Evolutionary conservation across 495 filamentous ascomycete genomes (phyloP).

Genomic region (Tuber magnatum): DNA sequence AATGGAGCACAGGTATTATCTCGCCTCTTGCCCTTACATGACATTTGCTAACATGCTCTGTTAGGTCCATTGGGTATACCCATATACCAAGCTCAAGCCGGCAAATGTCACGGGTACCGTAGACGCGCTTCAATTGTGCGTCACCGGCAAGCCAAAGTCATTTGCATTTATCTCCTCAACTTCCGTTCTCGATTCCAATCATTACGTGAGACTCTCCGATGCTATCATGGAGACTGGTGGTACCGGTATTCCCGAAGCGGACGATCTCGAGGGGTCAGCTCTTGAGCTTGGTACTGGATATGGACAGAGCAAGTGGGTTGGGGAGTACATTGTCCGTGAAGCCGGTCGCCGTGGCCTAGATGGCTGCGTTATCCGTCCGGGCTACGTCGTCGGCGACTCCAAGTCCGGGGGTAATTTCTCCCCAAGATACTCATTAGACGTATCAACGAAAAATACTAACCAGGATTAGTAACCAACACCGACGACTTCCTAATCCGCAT

Average conservation of each 20-base stretch:
- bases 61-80: conserved; percentile 74
- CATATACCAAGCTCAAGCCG: conserved; percentile 65
- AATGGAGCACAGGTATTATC: conserved; percentile 62
- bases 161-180: conserved; percentile 85
- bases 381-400: conserved; percentile 76
- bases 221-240: conserved; percentile 50
- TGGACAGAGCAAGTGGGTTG: conserved; percentile 81
- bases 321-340: conserved; percentile 72
- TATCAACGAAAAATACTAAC: conserved; percentile 1
- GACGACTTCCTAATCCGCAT: conserved; percentile 92
- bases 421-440: neutral
- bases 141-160: conserved; percentile 66
- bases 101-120: conserved; percentile 78
- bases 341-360: conserved; percentile 70
- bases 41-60: neutral
- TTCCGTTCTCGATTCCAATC: conserved; percentile 67
- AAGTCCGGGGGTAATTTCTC: conserved; percentile 48
- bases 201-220: conserved; percentile 70
- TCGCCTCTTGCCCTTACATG: neutral
- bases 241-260: conserved; percentile 53
- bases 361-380: conserved; percentile 72
- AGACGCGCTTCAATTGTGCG: conserved; percentile 68
- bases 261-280: conserved; percentile 59
- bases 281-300: conserved; percentile 74
- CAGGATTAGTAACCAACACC: conserved; percentile 55